Evolutionary conservation across 331 rosid genomes (phyloP), one percentile per base, ranked within the genome.

Genomic region (Malus hybrid): DNA sequence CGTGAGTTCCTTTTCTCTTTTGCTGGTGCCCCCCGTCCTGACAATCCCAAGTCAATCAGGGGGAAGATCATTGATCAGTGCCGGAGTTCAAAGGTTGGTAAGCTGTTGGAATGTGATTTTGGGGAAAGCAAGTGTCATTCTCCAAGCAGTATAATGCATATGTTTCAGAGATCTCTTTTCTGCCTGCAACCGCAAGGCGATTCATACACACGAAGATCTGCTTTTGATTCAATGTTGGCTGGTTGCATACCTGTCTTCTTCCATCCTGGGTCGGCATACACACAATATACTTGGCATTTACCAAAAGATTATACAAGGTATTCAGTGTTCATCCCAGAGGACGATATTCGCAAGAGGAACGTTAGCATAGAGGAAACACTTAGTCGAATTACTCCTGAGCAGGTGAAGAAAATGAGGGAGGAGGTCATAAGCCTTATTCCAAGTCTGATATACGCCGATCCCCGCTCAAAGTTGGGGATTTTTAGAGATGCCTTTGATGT

Each of bases 81-180:
- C 86, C 80, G 65, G 84, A 79, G 32, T 0, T 93, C 98, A 15
- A 71, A 71, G 75, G 91, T 71, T 7, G 78, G 98, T 70, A 90
- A 89, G 80, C 80, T 93, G 76, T 78, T 93, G 83, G 98, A 93
- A 77, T 93, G 98, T 46, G 98, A 93, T 81, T 90, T 93, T 65
- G 98, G 98, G 19, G 98, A 93, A 81, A 93, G 98, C 86, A 93
- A 93, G 79, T 93, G 98, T 63, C 98, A 93, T 81, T 93, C 90
- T 42, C 98, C 98, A 11, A 87, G 96, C 81, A 90, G 96, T 77
- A 87, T 93, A 76, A 90, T 93, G 98, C 86, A 89, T 82, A 93
- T 93, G 98, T 93, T 93, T 82, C 98, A 93, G 74, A 83, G 95
- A 87, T 93, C 98, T 14, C 81, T 88, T 36, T 93, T 89, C 93